A percentile compares a stretch with the other conserved stretches of the same genome.
Evolutionary conservation across 129 eudicot species (phyloP).

Genomic region (Calendula officinalis): DNA sequence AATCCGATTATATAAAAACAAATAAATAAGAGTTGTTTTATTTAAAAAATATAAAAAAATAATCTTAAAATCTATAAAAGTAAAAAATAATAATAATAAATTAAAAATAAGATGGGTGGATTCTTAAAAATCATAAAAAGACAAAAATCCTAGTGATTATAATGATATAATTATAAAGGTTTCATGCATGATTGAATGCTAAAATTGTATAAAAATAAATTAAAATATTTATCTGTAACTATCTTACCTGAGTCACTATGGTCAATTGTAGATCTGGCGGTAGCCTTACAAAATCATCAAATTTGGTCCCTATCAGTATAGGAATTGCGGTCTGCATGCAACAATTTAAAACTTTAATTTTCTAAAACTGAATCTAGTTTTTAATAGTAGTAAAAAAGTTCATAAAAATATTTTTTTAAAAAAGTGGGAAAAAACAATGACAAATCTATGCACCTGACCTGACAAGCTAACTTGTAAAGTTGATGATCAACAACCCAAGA

Average conservation of each 20-base stretch:
- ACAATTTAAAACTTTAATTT: neutral
- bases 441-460: constrained; percentile 36
- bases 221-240: neutral
- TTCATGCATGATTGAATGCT: neutral
- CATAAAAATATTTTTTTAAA: neutral
- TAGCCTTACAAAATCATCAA: constrained; percentile 80
- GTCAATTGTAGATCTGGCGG: constrained; percentile 89
- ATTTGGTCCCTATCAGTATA: constrained; percentile 83
- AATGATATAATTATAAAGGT: no score
- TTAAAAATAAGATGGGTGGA: no score
- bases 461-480: constrained; percentile 37
- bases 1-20: no score
- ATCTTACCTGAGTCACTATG: constrained; percentile 64
- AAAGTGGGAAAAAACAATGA: constrained; percentile 19
- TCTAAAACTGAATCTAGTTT: constrained; percentile 4
- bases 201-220: no score
- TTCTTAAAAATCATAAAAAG: no score
- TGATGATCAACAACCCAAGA: constrained; percentile 33
- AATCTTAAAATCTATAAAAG: no score
- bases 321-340: constrained; percentile 86
- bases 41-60: no score
- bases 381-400: neutral
- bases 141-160: no score
- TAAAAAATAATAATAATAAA: no score
- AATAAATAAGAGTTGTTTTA: no score